Evolutionary conservation across 1,284 basidiomycete species (phyloP), one percentile per base, ranked within the genome.

Genomic region (Exsudoporus floridanus): DNA sequence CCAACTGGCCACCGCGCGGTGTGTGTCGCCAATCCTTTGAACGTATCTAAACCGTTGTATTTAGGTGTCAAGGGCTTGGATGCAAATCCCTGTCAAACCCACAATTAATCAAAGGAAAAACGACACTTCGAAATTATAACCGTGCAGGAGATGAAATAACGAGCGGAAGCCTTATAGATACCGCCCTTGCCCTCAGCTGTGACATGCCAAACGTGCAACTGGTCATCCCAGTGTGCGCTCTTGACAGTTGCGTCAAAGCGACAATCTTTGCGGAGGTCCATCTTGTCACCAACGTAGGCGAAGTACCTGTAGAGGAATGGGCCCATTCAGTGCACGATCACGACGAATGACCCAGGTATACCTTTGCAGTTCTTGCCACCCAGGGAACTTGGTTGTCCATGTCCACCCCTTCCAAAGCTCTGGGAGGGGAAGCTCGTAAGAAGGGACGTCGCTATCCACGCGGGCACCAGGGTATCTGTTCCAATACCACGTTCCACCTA

Each of bases 391-490:
- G 35, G 71, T 56, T 5, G 62, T 40, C 60, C 62, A 62, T 0
- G 51, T 50, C 60, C 62, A 62, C 1, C 40, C 60, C n/a, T 54
- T 46, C 60, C 60, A 62, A 3, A 65, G 28, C 8, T 63, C 54
- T 7, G 62, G 62, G 3, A 52, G n/a, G 1, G 46, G 7, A 0
- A 58, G 13, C 38, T 62, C 60, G 33, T 64, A 61, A 18, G 35
- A 12, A 2, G 61, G 61, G 3, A 61, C 45, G 2, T 34, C n/a
- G 9, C 44, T 56, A 49, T 61, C 60, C 4, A 50, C 51, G 0
- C 60, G 57, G 1, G 60, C 60, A 0, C 60, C 62, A 1, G 60
- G 61, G 31, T 61, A 64, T 14, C 16, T 56, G 51, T 59, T 64
- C 60, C 60, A 64, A 33, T 49, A 21, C 59, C 59, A 60, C 4